These are phyloP conservation scores for Cichorium intybus DNA, from an alignment of 140 eudicot genomes.

Conservation along the genomic window DNA sequence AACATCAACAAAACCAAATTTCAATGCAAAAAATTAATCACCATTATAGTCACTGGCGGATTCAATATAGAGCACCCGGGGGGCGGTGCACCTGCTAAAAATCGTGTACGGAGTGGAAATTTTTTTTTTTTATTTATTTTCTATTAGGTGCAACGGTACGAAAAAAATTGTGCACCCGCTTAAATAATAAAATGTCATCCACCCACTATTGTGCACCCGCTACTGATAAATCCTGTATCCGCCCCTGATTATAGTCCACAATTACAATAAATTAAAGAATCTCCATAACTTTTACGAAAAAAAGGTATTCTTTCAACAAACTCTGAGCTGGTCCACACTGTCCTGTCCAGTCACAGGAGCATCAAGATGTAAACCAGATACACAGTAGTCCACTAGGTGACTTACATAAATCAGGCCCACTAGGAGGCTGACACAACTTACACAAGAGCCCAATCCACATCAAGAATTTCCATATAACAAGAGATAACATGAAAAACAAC, in stretches of 20 bases:
- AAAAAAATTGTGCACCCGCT: too few relatives aligned
- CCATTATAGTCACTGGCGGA: not conserved
- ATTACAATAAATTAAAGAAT: not conserved
- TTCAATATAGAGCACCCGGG: too few relatives aligned
- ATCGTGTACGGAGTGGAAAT: too few relatives aligned
- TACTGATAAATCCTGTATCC: too few relatives aligned
- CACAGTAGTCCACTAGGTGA: not conserved
- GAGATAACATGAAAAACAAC: not conserved
- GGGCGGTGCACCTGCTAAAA: too few relatives aligned
- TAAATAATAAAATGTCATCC: too few relatives aligned
- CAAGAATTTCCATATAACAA: not conserved
- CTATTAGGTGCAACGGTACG: too few relatives aligned
- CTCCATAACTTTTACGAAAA: not conserved
- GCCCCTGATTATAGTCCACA: too few relatives aligned
- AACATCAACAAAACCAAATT: conserved; percentile 4
- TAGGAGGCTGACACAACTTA: too few relatives aligned
- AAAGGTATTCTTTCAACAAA: not conserved
- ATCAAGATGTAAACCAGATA: not conserved
- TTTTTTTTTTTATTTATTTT: too few relatives aligned
- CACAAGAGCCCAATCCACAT: not conserved
- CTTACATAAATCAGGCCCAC: not conserved
- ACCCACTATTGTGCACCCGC: too few relatives aligned
- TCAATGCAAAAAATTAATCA: conserved; percentile 3
- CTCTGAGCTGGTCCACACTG: not conserved
- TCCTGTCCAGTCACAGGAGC: too few relatives aligned